These are phyloP conservation scores for Saturnispora sekii DNA, from an alignment of 805 yeast genomes.

Conservation along the genomic window DNA sequence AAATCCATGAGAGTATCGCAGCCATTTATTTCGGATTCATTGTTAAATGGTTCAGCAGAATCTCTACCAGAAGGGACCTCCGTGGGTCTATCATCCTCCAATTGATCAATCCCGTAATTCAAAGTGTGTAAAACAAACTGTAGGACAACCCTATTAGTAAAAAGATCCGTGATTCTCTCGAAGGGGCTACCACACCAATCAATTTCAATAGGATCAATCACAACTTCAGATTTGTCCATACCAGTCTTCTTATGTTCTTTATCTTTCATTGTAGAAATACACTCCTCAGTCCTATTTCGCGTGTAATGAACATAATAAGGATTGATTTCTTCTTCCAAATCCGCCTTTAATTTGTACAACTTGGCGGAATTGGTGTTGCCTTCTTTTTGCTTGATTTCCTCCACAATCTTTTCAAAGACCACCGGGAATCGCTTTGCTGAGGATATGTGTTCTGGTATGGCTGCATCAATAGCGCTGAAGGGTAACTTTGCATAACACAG, in stretches of 20 bases:
- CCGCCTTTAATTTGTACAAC: slow-evolving; percentile 54
- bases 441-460: slow-evolving; percentile 67
- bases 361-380: slow-evolving; percentile 23
- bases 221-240: slow-evolving; percentile 35
- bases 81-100: neutral
- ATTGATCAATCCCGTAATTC: slow-evolving; percentile 24
- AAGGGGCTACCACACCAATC: slow-evolving; percentile 32
- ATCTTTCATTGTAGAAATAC: slow-evolving; percentile 53
- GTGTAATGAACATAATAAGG: slow-evolving; percentile 77
- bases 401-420: slow-evolving; percentile 40
- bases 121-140: slow-evolving; percentile 43
- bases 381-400: slow-evolving; percentile 40
- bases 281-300: slow-evolving; percentile 75
- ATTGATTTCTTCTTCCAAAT: slow-evolving; percentile 47
- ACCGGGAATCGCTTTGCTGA: slow-evolving; percentile 66
- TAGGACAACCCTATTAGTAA: slow-evolving; percentile 44
- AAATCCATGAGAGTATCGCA: slow-evolving; percentile 50
- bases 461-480: slow-evolving; percentile 58
- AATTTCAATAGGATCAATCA: slow-evolving; percentile 44
- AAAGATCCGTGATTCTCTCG: slow-evolving; percentile 37
- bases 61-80: neutral
- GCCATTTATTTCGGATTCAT: slow-evolving; percentile 16
- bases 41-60: neutral
- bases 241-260: slow-evolving; percentile 28
- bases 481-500: slow-evolving; percentile 68